These are phyloP conservation scores for Tricholoma terreum DNA, from an alignment of 768 basidiomycete genomes.

Conservation along the genomic window DNA sequence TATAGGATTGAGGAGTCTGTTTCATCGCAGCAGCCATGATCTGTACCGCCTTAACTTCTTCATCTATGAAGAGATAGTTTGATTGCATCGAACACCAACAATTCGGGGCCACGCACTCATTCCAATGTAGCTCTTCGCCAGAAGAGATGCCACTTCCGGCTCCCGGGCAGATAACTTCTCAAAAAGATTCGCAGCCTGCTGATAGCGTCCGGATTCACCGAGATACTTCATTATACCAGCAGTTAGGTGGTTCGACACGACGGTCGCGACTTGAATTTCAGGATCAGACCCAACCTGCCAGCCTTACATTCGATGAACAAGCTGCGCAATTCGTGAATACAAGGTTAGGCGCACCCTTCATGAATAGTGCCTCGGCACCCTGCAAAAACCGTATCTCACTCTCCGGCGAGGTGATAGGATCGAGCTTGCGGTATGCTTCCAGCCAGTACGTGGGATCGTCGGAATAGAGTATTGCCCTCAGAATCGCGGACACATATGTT, in stretches of 20 bases:
- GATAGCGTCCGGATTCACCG: slow-evolving; percentile 83
- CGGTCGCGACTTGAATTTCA: slow-evolving; percentile 96
- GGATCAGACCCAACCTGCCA: slow-evolving; percentile 99
- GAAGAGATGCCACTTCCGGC: slow-evolving; percentile 83
- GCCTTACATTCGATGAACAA: slow-evolving; percentile 42
- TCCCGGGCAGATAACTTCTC: slow-evolving; percentile 85
- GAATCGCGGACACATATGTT: slow-evolving; percentile 89
- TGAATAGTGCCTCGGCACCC: slow-evolving; percentile 84
- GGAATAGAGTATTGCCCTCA: slow-evolving; percentile 91
- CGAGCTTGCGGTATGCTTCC: slow-evolving; percentile 92
- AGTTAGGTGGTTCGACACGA: slow-evolving; percentile 94
- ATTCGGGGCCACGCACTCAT: slow-evolving; percentile 71
- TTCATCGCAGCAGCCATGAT: slow-evolving; percentile 84
- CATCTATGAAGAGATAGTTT: slow-evolving; percentile 52
- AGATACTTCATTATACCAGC: slow-evolving; percentile 97
- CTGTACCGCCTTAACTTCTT: slow-evolving; percentile 97
- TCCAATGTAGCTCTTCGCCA: slow-evolving; percentile 90
- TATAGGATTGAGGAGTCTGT: slow-evolving; percentile 88
- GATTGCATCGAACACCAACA: background rate
- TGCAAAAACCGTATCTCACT: slow-evolving; percentile 88
- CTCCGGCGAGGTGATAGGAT: slow-evolving; percentile 88
- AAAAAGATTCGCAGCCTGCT: slow-evolving; percentile 89
- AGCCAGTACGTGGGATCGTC: slow-evolving; percentile 91
- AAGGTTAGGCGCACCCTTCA: slow-evolving; percentile 65
- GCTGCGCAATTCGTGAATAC: too few species aligned